phyloP scores from a whole-genome alignment of 2,329 filamentous ascomycete genomes.

The Moelleriella libera region DNA sequence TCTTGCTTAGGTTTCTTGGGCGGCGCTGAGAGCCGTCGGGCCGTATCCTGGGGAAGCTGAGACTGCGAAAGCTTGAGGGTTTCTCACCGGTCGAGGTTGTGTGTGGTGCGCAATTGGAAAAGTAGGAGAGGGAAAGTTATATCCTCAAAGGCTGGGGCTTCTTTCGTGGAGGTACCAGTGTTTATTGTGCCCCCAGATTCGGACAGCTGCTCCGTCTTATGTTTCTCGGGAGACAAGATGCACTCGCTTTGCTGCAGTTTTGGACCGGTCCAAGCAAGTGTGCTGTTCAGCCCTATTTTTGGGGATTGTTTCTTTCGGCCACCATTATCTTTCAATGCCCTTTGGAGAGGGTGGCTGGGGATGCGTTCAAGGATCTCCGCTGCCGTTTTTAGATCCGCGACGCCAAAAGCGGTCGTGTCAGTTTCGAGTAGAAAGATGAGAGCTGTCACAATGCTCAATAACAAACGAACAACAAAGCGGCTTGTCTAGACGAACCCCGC shows the following conservation, averaged over 20 bases:
- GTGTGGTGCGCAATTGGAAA: no score
- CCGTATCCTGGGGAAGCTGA: no score
- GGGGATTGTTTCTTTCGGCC: not conserved
- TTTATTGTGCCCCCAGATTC: no score
- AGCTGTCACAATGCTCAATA: not conserved
- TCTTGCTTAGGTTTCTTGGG: no score
- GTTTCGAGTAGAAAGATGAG: not conserved
- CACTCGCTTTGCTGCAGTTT: not conserved
- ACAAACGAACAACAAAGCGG: not conserved
- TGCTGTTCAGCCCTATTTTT: not conserved
- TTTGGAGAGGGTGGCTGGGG: not conserved
- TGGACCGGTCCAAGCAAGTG: not conserved
- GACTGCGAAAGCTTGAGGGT: no score
- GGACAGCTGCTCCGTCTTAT: no score
- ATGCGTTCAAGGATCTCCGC: not conserved
- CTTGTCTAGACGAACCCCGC: not conserved
- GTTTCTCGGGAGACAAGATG: not conserved
- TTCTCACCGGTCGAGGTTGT: no score
- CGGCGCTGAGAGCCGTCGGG: no score
- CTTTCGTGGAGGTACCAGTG: no score
- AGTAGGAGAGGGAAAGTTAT: no score
- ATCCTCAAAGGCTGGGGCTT: no score
- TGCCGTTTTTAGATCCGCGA: not conserved
- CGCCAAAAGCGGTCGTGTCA: not conserved
- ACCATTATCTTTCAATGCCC: not conserved